Evolutionary conservation across 108 stramenopile species (phyloP), one percentile per base, ranked within the genome.

Genomic region (Skeletonema marinoi): DNA sequence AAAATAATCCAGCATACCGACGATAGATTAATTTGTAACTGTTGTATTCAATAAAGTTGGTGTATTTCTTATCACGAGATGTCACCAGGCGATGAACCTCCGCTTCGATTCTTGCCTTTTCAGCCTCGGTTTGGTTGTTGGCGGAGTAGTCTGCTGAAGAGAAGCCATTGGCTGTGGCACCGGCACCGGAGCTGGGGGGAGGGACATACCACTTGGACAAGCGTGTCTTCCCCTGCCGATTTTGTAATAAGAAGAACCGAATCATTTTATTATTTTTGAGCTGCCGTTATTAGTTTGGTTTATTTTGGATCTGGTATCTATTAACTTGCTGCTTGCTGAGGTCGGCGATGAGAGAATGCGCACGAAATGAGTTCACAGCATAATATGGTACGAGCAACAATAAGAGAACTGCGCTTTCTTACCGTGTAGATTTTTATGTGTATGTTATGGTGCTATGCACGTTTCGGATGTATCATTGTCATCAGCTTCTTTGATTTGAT

Each of bases 21-120:
- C 99, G 92, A 81, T 99, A 99, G 62, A 99, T 98, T 9, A 99
- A 71, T 85, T 99, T 99, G 96, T 98, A 98, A 70, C 84, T 96
- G 78, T 97, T 95, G 87, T 94, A 96, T 87, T 99, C 99, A 73
- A 99, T 98, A 82, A 99, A 99, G 74, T 99, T 99, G 17, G 99
- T 99, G 84, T 98, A 98, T 71, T 98, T 98, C 64, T 97, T 92
- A 71, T 98, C 98, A 4, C 99, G 92, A 62, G 93, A 88, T 29
- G 98, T 95, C 30, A 99, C 97, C 12, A 98, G 76, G n/a, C 97
- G 87, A 84, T 98, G 96, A 30, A 98, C 96, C 77, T 99, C 98
- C 67, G 95, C 86, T 87, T 99, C 99, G 30, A 99, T 93, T 17
- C 96, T 90, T 11, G 85, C 82, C 82, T 98, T 98, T 78, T 98